Base-by-base conservation (phyloP, 495 filamentous ascomycete species). In the Xeromyces bisporus region DNA sequence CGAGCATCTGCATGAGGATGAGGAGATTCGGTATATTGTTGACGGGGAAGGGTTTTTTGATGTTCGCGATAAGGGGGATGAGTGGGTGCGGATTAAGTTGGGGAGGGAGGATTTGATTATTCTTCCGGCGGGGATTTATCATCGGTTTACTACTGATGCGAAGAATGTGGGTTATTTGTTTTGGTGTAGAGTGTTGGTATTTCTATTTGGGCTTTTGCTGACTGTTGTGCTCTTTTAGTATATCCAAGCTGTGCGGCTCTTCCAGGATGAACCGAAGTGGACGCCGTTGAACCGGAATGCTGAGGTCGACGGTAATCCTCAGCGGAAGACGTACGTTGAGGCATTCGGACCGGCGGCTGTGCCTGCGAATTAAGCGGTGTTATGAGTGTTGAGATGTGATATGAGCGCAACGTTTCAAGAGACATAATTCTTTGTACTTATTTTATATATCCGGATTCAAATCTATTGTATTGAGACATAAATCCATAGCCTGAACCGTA, bases 221-320 rank as follows among this genome's bases (percentile, higher is more conserved):
- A 24, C 6, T 33, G 15, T 26, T 35, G 20, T 27, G 26, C 27
- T 3, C 24, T 23, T 42, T 26, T 33, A 96, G 87, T 94, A 87
- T 48, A 78, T 93, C 46, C 80, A 86, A 50, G 89, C 91, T 14
- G 87, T 96, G 81, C 71, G 89, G 23, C 68, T 97, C 31, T 97
- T 96, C 72, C 86, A 94, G 64, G 89, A 96, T 34, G 85, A 96
- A 62, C 91, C 89, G 24, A 93, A 93, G 59, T 97, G 89, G 89
- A 96, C 86, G 35, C 82, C 89, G 10, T 54, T 97, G 44, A 93
- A 93, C 55, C 69, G 91, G 26, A 69, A 69, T 1, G 62, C 56
- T 7, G 83, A 91, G 24, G 62, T 93, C 34, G 82, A 93, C 53
- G 52, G 44, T 32, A 97, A 93, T 53, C 55, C 58, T 18, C 77